Percentiles rank a stretch among this genome's conserved stretches.
Conservation (phyloP, 2,329 filamentous ascomycete species). For the Fusarium pilosicola region DNA sequence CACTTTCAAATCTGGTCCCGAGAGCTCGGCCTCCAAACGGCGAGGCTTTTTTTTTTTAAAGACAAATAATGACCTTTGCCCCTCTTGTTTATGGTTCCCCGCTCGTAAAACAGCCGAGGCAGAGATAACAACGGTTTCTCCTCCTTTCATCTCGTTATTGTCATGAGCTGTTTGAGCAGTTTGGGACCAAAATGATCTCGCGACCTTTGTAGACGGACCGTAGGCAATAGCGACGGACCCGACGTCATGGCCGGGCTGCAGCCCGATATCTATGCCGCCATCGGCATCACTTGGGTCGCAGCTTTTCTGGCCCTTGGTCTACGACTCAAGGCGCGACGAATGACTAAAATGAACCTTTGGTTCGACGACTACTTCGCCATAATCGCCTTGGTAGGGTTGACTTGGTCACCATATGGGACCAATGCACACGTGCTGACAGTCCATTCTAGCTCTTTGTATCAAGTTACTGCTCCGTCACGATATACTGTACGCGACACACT, state of each 20-base stretch:
- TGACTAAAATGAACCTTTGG: constrained; percentile 40
- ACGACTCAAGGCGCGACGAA: constrained; percentile 30
- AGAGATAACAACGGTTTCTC: neutral
- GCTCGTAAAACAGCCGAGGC: neutral
- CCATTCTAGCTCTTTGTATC: constrained; percentile 1
- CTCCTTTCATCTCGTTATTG: neutral
- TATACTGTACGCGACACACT: constrained; percentile 15
- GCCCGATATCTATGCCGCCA: constrained; percentile 31
- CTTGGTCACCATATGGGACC: fast-evolving
- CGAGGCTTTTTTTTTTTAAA: neutral
- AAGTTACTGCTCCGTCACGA: constrained; percentile 12
- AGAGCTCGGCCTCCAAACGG: neutral
- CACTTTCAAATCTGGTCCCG: neutral
- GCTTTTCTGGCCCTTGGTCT: constrained; percentile 28
- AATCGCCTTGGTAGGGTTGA: constrained; percentile 21
- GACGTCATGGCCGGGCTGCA: constrained; percentile 36
- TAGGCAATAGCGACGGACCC: neutral
- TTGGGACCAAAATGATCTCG: neutral
- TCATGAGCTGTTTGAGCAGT: neutral
- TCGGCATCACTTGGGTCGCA: constrained; percentile 32
- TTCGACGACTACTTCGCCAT: constrained; percentile 37
- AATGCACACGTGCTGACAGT: neutral
- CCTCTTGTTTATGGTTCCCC: constrained; percentile 2
- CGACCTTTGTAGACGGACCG: neutral
- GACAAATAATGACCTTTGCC: neutral